Evolutionary conservation across 306 rosid species (phyloP).

Genomic region (Ammopiptanthus mongolicus): DNA sequence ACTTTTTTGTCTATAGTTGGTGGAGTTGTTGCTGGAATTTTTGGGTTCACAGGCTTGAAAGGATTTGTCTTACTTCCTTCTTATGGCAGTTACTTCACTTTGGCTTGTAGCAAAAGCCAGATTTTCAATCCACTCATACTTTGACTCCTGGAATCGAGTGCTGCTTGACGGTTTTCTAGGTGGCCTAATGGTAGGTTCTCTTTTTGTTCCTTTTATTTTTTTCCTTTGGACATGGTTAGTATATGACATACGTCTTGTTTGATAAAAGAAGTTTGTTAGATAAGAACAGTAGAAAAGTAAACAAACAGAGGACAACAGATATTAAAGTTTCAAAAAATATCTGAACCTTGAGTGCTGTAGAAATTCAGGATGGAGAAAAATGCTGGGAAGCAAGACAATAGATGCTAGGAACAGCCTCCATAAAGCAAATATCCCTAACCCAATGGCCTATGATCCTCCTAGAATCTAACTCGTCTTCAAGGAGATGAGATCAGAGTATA

Average conservation of each 20-base stretch:
- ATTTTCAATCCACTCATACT: constrained; percentile 48
- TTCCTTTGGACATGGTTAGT: not conserved
- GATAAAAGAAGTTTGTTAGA: not conserved
- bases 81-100: constrained; percentile 52
- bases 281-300: not conserved
- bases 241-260: not conserved
- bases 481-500: not conserved
- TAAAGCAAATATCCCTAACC: not conserved
- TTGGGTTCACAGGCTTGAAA: constrained; percentile 63
- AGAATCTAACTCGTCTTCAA: not conserved
- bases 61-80: constrained; percentile 60
- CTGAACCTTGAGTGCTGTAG: not conserved
- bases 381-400: not conserved
- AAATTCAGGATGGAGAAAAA: not conserved
- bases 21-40: constrained; percentile 78
- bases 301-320: not conserved
- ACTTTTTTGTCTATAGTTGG: constrained; percentile 72
- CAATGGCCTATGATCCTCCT: not conserved
- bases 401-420: not conserved
- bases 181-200: constrained; percentile 49
- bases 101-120: constrained; percentile 46
- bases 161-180: constrained; percentile 52
- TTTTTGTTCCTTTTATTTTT: not conserved
- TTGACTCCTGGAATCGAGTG: constrained; percentile 46
- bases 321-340: not conserved